A percentile compares a stretch with the other conserved stretches of the same genome.
Conservation (phyloP, 345 rosid genomes). For the Euphorbia pulcherrima region DNA sequence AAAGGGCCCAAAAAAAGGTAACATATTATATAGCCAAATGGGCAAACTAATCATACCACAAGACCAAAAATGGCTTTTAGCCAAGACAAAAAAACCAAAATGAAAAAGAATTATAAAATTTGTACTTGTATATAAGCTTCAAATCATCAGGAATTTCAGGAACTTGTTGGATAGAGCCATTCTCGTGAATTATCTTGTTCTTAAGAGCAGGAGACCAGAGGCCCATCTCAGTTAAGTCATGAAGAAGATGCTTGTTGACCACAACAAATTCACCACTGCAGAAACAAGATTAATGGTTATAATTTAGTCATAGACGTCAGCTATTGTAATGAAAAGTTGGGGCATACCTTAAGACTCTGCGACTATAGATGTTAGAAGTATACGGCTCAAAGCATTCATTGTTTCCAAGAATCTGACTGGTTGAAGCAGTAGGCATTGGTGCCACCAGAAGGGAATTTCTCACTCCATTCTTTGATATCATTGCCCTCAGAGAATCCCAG, state of each 20-base stretch:
- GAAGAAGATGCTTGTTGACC: slow-evolving; percentile 95
- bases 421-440: slow-evolving; percentile 97
- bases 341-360: slow-evolving; percentile 78
- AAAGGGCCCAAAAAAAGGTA: too few species aligned
- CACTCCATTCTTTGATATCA: slow-evolving; percentile 67
- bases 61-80: too few species aligned
- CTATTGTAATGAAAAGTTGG: neutral
- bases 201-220: slow-evolving; percentile 78
- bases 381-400: slow-evolving; percentile 95
- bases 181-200: slow-evolving; percentile 66
- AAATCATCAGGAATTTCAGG: slow-evolving; percentile 66
- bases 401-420: slow-evolving; percentile 95
- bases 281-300: neutral
- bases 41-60: too few species aligned
- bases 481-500: slow-evolving; percentile 62
- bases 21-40: too few species aligned
- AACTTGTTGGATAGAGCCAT: slow-evolving; percentile 73
- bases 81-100: too few species aligned
- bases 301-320: neutral
- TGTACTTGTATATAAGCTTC: slow-evolving; percentile 74
- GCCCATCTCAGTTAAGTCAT: slow-evolving; percentile 86
- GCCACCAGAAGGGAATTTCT: slow-evolving; percentile 88
- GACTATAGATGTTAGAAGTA: slow-evolving; percentile 84
- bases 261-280: slow-evolving; percentile 88
- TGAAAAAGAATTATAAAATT: neutral